A percentile compares a stretch with the other conserved stretches of the same genome.
phyloP scores from a whole-genome alignment of 257 asterid genomes.

The Fraxinus americana region DNA sequence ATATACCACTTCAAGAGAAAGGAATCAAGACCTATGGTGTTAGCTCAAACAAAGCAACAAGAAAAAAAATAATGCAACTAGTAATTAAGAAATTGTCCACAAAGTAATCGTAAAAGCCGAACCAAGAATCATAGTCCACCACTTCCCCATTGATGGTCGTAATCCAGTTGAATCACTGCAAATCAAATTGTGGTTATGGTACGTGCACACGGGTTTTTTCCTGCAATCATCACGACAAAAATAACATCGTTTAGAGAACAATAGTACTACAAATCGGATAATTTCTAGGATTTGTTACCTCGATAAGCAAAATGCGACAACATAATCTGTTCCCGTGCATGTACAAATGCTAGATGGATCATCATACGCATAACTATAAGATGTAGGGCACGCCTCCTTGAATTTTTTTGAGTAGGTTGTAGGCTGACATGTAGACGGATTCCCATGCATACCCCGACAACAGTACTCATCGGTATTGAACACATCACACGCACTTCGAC shows the following conservation, averaged over 20 bases:
- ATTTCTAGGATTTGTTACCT: conserved; percentile 44
- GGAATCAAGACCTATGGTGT: neutral
- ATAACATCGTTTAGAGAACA: neutral
- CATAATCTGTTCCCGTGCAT: conserved; percentile 69
- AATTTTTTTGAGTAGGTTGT: conserved; percentile 73
- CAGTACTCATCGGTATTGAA: conserved; percentile 88
- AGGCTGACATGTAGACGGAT: conserved; percentile 74
- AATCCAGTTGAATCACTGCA: conserved; percentile 55
- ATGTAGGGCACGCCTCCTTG: conserved; percentile 74
- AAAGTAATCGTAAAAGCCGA: conserved; percentile 28
- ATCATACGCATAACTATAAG: conserved; percentile 94
- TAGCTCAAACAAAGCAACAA: neutral
- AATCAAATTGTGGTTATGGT: conserved; percentile 52
- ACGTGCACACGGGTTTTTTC: conserved; percentile 61
- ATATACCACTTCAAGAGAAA: neutral
- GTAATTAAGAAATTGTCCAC: conserved; percentile 27
- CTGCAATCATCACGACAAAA: conserved; percentile 36
- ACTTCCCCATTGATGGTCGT: conserved; percentile 20
- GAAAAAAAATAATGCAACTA: neutral
- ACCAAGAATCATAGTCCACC: conserved; percentile 44
- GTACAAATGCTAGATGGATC: conserved; percentile 83
- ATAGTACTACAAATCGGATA: neutral
- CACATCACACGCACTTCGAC: conserved; percentile 91
- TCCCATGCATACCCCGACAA: conserved; percentile 73
- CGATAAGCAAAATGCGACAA: conserved; percentile 67